Percentiles rank a stretch among this genome's conserved stretches.
Evolutionary conservation across 345 rosid species (phyloP).

Genomic region (Schrenkiella parvula): DNA sequence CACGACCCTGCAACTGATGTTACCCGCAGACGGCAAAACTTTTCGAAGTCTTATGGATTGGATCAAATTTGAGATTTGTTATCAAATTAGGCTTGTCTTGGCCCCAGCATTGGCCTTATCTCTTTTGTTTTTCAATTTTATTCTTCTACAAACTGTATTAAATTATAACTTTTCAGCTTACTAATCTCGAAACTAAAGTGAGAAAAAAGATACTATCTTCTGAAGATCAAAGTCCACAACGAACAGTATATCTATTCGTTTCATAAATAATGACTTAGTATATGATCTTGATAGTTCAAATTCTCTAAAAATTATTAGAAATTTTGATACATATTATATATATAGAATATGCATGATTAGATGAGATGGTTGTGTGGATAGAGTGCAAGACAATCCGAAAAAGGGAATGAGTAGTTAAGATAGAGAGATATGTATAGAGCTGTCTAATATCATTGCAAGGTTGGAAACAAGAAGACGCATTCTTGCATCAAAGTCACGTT

Average conservation of each 20-base stretch:
- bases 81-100: conserved; percentile 18
- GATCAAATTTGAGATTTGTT: conserved; percentile 8
- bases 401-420: conserved; percentile 23
- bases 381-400: conserved; percentile 19
- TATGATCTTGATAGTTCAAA: neutral
- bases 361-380: conserved; percentile 28
- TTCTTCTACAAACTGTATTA: neutral
- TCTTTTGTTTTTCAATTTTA: neutral
- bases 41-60: neutral
- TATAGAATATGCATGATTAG: conserved; percentile 1
- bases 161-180: neutral
- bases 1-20: conserved; percentile 9
- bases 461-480: conserved; percentile 33
- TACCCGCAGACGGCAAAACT: neutral
- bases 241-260: neutral
- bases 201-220: neutral
- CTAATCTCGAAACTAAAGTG: neutral
- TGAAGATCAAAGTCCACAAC: neutral
- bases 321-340: neutral
- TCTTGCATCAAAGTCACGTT: conserved; percentile 34
- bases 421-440: conserved; percentile 14
- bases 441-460: conserved; percentile 29
- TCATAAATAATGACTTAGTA: neutral
- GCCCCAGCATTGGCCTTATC: conserved; percentile 29
- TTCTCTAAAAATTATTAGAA: neutral